A percentile compares a stretch with the other conserved stretches of the same genome.
These are phyloP conservation scores for Neonectria magnoliae DNA, from an alignment of 2,329 filamentous ascomycete species.

Conservation along the genomic window DNA sequence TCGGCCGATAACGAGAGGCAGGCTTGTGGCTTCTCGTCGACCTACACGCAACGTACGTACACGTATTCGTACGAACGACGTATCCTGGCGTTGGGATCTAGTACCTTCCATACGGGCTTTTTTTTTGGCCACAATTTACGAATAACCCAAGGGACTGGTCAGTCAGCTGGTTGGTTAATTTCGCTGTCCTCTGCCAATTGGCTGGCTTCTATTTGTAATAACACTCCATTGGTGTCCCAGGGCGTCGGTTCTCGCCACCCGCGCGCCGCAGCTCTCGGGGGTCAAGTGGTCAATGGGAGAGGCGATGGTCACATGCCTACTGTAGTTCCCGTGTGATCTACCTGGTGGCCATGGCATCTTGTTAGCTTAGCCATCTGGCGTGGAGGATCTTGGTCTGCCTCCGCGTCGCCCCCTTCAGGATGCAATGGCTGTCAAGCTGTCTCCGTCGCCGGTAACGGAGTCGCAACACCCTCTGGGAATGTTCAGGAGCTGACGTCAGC, in stretches of 20 bases:
- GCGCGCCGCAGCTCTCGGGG: background rate
- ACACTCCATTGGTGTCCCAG: background rate
- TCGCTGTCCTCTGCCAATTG: background rate
- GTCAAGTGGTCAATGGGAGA: background rate
- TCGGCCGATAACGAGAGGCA: conserved; percentile 21
- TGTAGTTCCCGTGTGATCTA: conserved; percentile 16
- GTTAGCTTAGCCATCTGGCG: too few relatives aligned
- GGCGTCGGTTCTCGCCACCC: conserved; percentile 14
- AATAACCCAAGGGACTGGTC: background rate
- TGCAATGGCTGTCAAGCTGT: background rate
- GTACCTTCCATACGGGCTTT: background rate
- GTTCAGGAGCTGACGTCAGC: background rate
- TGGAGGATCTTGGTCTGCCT: too few relatives aligned
- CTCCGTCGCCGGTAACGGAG: background rate
- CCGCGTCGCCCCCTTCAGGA: too few relatives aligned
- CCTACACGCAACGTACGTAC: background rate
- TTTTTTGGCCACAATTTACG: conserved; percentile 6
- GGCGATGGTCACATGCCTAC: too few relatives aligned
- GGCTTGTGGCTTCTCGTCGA: background rate
- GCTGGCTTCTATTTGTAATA: background rate
- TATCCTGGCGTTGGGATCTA: background rate
- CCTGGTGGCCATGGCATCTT: background rate
- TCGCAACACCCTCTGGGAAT: background rate
- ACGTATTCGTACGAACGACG: background rate
- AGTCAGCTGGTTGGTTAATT: background rate